Conservation (phyloP, 768 basidiomycete genomes). For the Leucocoprinus birnbaumii region DNA sequence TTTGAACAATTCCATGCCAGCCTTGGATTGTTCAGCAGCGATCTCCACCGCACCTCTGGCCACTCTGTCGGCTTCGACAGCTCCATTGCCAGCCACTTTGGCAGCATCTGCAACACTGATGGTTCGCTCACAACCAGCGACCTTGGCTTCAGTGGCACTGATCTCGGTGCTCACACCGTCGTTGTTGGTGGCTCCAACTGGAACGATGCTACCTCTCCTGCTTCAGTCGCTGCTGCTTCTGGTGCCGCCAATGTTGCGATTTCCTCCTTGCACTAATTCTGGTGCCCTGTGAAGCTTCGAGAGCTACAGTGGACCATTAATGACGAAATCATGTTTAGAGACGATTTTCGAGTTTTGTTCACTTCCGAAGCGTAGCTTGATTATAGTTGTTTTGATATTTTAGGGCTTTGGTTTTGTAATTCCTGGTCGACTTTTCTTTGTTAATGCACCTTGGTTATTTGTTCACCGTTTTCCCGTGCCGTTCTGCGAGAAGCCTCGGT, state of each 20-base stretch:
- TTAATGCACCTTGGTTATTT: no score
- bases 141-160: conserved; percentile 14
- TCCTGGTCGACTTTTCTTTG: background rate
- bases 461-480: background rate
- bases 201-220: conserved; percentile 23
- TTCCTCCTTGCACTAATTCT: conserved; percentile 3
- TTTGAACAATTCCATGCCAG: conserved; percentile 40
- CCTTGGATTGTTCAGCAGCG: conserved; percentile 36
- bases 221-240: conserved; percentile 3
- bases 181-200: conserved; percentile 40
- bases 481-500: no score
- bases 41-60: conserved; percentile 36
- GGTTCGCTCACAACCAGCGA: conserved; percentile 26
- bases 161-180: conserved; percentile 23
- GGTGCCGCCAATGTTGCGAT: conserved; percentile 6
- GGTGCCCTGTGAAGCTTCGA: background rate
- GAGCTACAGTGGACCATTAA: background rate
- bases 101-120: conserved; percentile 24
- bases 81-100: conserved; percentile 25
- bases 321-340: conserved; percentile 1
- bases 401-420: conserved; percentile 3
- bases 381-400: background rate
- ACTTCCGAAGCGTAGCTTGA: conserved; percentile 1
- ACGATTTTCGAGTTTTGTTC: background rate
- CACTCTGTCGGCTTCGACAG: conserved; percentile 31